Evolutionary conservation across 2,329 filamentous ascomycete species (phyloP).

Genomic region (Raffaelea ambrosiae): DNA sequence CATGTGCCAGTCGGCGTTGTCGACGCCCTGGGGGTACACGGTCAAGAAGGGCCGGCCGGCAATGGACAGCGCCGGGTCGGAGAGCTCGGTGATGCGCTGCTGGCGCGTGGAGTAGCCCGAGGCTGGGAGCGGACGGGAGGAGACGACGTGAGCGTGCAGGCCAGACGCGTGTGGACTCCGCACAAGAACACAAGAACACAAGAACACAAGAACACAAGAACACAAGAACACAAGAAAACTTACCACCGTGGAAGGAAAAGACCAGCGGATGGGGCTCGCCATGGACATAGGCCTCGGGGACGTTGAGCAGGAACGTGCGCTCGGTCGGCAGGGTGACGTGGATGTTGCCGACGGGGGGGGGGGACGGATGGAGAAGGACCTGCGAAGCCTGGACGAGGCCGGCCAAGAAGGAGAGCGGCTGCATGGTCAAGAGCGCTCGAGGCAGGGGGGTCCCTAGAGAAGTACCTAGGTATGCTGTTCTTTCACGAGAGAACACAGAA

Average conservation of each 20-base stretch:
- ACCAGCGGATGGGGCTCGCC: conserved; percentile 4
- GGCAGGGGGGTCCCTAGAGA: neutral
- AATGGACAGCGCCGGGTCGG: conserved; percentile 5
- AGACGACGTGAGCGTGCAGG: neutral
- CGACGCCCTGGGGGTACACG: conserved; percentile 8
- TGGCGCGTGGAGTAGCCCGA: conserved; percentile 5
- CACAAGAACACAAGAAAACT: neutral
- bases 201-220: too few relatives aligned
- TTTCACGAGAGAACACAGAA: neutral
- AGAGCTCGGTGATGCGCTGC: conserved; percentile 8
- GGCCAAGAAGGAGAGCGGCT: too few relatives aligned
- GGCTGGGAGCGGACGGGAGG: neutral
- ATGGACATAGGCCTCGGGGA: conserved; percentile 1
- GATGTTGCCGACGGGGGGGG: neutral
- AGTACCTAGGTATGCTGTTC: neutral
- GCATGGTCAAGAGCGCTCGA: neutral
- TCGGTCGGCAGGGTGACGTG: conserved; percentile 2
- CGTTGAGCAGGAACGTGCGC: conserved; percentile 7
- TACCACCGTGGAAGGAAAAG: conserved; percentile 8
- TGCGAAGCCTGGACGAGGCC: neutral
- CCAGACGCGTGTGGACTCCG: neutral
- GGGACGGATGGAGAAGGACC: neutral
- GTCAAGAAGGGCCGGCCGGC: conserved; percentile 6
- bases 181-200: too few relatives aligned
- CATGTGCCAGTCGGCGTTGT: conserved; percentile 8